Evolutionary conservation across 2,329 filamentous ascomycete genomes (phyloP), one percentile per base, ranked within the genome.

Genomic region (Phialemoniopsis sp.): DNA sequence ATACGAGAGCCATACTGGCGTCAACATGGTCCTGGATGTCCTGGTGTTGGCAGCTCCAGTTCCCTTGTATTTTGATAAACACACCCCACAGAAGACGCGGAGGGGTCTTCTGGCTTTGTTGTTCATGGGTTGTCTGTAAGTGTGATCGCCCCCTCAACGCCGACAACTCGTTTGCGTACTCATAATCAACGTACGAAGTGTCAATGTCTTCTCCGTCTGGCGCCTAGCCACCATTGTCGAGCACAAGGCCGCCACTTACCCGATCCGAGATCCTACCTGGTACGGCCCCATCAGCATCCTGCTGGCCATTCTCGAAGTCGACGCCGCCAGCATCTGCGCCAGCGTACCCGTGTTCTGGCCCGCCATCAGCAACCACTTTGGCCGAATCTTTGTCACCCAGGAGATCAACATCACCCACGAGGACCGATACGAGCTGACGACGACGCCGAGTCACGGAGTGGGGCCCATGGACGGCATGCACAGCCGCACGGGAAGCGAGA

Each of bases 21-120:
- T 55, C 30, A 64, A 64, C 40, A 56, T 63, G 51, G 29, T 47
- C 2, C 50, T 64, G 12, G 61, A 63, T 34, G 30, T 56, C 3
- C 29, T 58, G 5, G 57, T 64, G 3, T 48, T 64, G 13, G 37
- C 47, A 7, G 47, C 64, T 5, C 58, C 60, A 2, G 38, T 63
- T 8, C 59, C 56, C 3, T 46, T 64, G 3, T 56, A 57, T 14
- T 59, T 56, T 42, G 42, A 53, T 21, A 41, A 46, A 7, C 41
- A 49, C n/a, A 43, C 46, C 2, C 44, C 40, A 6, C 31, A 39
- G 2, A 41, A 44, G n/a, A 50, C 55, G 7, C 54, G 50, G 7
- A 18, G 54, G 21, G 52, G 57, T 6, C 43, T 62, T 10, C 40
- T 57, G 13, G 53, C 42, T 2, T 43, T 64, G 3, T 40, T 61